phyloP scores from a whole-genome alignment of 805 yeast species.

The Scheffersomyces ergatensis region DNA sequence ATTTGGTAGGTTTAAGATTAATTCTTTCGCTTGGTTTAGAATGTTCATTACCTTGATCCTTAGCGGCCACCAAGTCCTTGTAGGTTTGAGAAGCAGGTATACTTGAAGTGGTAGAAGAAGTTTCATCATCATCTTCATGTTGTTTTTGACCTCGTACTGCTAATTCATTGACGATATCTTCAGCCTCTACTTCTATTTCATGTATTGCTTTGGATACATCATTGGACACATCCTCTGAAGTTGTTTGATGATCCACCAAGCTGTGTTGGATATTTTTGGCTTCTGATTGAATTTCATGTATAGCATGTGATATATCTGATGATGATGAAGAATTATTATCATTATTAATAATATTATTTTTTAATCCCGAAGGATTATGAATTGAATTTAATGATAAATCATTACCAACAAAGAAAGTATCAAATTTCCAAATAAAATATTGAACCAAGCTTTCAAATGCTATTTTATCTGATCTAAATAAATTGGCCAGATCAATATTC shows the following conservation, averaged over 20 bases:
- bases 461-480: constrained; percentile 42
- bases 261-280: neutral
- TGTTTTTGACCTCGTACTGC: too few relatives aligned
- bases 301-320: neutral
- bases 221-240: too few relatives aligned
- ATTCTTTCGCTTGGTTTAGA: neutral
- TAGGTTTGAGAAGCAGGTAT: neutral
- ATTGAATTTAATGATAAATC: constrained; percentile 6
- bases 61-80: neutral
- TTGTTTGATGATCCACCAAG: too few relatives aligned
- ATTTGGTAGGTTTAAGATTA: too few relatives aligned
- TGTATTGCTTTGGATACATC: too few relatives aligned
- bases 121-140: too few relatives aligned
- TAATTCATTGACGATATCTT: neutral
- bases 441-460: constrained; percentile 42
- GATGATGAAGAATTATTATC: neutral
- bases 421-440: constrained; percentile 37
- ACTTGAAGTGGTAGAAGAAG: neutral
- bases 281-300: neutral
- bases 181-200: too few relatives aligned
- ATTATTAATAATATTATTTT: neutral
- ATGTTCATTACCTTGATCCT: neutral
- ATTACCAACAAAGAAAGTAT: constrained; percentile 18
- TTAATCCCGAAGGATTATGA: constrained; percentile 6
- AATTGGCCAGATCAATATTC: constrained; percentile 66